Percentiles rank a stretch among this genome's conserved stretches.
Conservation (phyloP, 192 early-diverging fungal genomes). For the Umbelopsis isabellina region DNA sequence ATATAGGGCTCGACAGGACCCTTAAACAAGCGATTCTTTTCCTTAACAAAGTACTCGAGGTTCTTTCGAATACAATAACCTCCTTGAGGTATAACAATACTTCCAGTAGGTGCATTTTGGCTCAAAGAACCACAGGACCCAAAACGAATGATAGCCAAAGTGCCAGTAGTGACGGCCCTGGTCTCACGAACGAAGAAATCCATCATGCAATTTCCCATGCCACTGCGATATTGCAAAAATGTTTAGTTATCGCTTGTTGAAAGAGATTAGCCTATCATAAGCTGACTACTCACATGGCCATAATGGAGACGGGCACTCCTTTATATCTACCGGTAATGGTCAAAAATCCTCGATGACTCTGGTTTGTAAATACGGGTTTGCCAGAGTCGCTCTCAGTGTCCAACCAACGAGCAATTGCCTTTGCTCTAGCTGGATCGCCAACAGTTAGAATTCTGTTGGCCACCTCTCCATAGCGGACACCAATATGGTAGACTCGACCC, state of each 20-base stretch:
- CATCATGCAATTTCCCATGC: slow-evolving; percentile 82
- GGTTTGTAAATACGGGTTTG: slow-evolving; percentile 49
- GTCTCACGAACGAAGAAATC: slow-evolving; percentile 92
- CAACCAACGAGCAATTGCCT: slow-evolving; percentile 60
- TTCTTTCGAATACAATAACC: slow-evolving; percentile 56
- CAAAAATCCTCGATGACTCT: slow-evolving; percentile 78
- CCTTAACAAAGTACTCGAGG: slow-evolving; percentile 69
- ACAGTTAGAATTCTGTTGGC: slow-evolving; percentile 90
- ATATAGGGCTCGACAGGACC: slow-evolving; percentile 58
- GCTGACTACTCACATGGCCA: slow-evolving; percentile 66
- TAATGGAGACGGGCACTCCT: slow-evolving; percentile 74
- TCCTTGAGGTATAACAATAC: slow-evolving; percentile 71
- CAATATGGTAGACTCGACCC: slow-evolving; percentile 85
- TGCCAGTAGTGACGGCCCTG: slow-evolving; percentile 76
- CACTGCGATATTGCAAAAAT: slow-evolving; percentile 26
- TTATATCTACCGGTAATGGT: slow-evolving; percentile 86
- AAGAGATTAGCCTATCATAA: not conserved
- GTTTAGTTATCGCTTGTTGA: slow-evolving; percentile 5
- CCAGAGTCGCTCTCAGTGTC: slow-evolving; percentile 49
- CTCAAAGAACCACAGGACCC: slow-evolving; percentile 87
- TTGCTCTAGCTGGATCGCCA: slow-evolving; percentile 79
- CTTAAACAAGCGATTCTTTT: slow-evolving; percentile 20
- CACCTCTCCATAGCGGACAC: slow-evolving; percentile 75
- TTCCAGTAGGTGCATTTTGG: slow-evolving; percentile 50
- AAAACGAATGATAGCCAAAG: slow-evolving; percentile 78